Evolutionary conservation across 129 eudicot species (phyloP), one percentile per base, ranked within the genome.

Genomic region (Flaveria ramosissima): DNA sequence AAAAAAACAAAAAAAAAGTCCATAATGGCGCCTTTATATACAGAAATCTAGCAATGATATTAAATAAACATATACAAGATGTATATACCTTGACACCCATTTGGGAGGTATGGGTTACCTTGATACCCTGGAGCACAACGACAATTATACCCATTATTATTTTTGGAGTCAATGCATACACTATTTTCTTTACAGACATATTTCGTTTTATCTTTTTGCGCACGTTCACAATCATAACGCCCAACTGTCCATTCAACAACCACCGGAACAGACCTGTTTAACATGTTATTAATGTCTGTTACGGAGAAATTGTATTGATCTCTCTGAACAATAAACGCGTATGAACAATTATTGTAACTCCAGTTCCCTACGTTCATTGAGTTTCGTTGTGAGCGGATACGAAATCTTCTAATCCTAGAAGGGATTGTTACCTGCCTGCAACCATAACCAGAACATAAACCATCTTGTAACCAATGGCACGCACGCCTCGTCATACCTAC

Each of bases 341-440:
- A 81, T 17, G 76, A 77, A 57, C 85, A 71, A 6, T 82, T 82
- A 24, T 77, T 82, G 26, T 24, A 64, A 39, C 75, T 19, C 74
- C 71, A 64, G 0, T 19, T 53, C 26, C 82, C 82, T 0, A 65
- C 82, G 0, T 23, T 52, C 12, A 20, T 13, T 1, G 73, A 50
- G 45, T 62, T 67, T 14, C 82, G 72, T 23, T 63, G 78, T 7
- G 78, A 16, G 30, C 39, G 85, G 45, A 82, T 45, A 20, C 67
- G 56, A 24, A 82, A 82, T 0, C 7, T 14, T 16, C 23, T 45
- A 1, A 77, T 0, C 5, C 6, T 32, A 30, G 39, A 42, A 53
- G 82, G 82, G 9, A 82, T 26, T 6, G 71, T 63, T 41, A 66
- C 55, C 61, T 65, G 85, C 47, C 70, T 77, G 72, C 82, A 77